A percentile compares a stretch with the other conserved stretches of the same genome.
Evolutionary conservation across 2,329 filamentous ascomycete species (phyloP).

Genomic region (Venturia asperata): DNA sequence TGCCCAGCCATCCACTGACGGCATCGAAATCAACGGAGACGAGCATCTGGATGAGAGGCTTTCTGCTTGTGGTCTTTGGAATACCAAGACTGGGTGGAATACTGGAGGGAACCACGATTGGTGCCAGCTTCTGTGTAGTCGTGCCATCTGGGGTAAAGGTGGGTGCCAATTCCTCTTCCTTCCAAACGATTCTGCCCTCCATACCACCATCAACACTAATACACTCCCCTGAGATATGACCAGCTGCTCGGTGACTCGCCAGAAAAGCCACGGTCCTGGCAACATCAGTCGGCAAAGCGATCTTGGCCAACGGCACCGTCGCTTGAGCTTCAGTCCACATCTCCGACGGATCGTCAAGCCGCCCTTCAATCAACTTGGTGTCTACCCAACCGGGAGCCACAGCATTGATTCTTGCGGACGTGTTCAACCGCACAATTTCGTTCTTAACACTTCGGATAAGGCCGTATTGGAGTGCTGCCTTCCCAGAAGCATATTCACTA

Average conservation of each 20-base stretch:
- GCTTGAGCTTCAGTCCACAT: conserved; percentile 45
- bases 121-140: background rate
- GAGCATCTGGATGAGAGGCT: conserved; percentile 31
- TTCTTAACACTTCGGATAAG: conserved; percentile 48
- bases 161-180: background rate
- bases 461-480: conserved; percentile 47
- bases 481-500: conserved; percentile 45
- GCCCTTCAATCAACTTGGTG: conserved; percentile 42
- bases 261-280: conserved; percentile 45
- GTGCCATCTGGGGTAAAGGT: background rate
- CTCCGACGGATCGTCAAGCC: conserved; percentile 44
- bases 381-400: conserved; percentile 45
- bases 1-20: conserved; percentile 54
- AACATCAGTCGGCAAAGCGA: conserved; percentile 44
- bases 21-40: conserved; percentile 50
- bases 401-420: conserved; percentile 46
- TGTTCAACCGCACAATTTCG: conserved; percentile 47
- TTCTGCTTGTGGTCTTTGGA: background rate
- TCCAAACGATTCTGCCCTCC: conserved; percentile 46
- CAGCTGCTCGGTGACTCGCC: conserved; percentile 44
- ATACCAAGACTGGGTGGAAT: background rate
- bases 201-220: conserved; percentile 46
- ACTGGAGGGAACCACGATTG: background rate
- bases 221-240: conserved; percentile 49
- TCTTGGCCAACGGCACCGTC: conserved; percentile 43